Base-by-base conservation (phyloP, 495 filamentous ascomycete species). In the Neurospora sp. region DNA sequence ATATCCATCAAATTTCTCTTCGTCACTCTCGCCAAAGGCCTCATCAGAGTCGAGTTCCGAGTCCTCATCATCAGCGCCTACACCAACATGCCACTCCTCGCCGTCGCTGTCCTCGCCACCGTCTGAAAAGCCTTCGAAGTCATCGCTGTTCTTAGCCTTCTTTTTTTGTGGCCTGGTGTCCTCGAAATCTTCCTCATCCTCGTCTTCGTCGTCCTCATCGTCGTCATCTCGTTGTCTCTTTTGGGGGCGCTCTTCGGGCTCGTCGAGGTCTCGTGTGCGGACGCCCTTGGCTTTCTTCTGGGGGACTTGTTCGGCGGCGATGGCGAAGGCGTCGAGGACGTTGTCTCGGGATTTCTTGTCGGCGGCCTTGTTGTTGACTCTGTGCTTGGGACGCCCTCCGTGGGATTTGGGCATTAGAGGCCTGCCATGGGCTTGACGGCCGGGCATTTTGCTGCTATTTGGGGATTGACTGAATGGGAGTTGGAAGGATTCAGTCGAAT, bases 31-130 rank as follows among this genome's bases (percentile, higher is more conserved):
- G 9, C 94, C 95, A 85, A 98, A 91, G 40, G 95, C 95, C 78
- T 97, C 95, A 73, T 98, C 95, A 74, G 91, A 94, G 79, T 98
- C 94, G 69, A 98, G 83, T 73, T 96, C 94, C 39, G 88, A 91
- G 73, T 95, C 93, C 70, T 96, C 88, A 72, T 93, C 91, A 72
- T 86, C 92, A 69, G 87, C 89, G 20, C 90, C 89, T 72, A 92
- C 86, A 68, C 93, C 81, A 44, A 96, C 79, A 75, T 86, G 91
- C 96, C 96, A 99, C 76, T 92, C 87, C 80, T 96, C 91, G 22
- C 94, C 94, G 74, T 97, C 93, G 71, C 91, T 93, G 77, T 98
- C 95, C 73, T 87, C 87, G 12, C 83, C 83, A 22, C 83, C 82
- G 70, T 82, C 79, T 40, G 84, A 83, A 38, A 78, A 78, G 18